These are phyloP conservation scores for Psilocybe cubensis DNA, from an alignment of 768 basidiomycete species.

Conservation along the genomic window DNA sequence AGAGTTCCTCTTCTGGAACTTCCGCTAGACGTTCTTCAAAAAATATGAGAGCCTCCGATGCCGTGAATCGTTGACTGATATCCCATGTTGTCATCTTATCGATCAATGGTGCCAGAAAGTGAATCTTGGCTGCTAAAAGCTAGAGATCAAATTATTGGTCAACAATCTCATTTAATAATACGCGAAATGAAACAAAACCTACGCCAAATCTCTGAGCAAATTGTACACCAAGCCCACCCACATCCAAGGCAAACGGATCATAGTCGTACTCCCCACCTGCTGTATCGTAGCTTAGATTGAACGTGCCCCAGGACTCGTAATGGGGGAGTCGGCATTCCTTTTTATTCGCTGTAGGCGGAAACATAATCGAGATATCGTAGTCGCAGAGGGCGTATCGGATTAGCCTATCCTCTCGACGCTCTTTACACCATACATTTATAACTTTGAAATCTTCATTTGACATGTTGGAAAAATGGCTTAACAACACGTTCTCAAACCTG, in stretches of 20 bases:
- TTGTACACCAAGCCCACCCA: not conserved
- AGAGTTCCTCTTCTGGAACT: not conserved
- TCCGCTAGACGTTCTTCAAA: not conserved
- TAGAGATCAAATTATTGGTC: not conserved
- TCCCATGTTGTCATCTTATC: not conserved
- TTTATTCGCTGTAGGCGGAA: not conserved
- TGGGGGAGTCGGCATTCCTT: not conserved
- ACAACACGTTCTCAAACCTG: not conserved
- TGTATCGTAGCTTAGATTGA: not conserved
- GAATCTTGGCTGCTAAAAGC: not conserved
- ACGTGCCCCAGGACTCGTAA: not conserved
- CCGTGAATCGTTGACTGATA: not conserved
- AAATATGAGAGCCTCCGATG: not conserved
- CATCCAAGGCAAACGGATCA: not conserved
- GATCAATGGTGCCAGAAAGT: not conserved
- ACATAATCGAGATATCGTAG: not conserved
- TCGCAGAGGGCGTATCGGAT: not conserved
- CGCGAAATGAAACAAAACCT: not conserved
- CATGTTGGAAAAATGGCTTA: not conserved
- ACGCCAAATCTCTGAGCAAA: not conserved
- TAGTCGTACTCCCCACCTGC: not conserved
- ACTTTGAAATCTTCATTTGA: not conserved
- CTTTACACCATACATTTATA: no score
- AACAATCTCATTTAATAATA: not conserved
- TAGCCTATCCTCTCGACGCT: not conserved